Conservation (phyloP, 768 basidiomycete genomes). For the Tremella fuciformis region DNA sequence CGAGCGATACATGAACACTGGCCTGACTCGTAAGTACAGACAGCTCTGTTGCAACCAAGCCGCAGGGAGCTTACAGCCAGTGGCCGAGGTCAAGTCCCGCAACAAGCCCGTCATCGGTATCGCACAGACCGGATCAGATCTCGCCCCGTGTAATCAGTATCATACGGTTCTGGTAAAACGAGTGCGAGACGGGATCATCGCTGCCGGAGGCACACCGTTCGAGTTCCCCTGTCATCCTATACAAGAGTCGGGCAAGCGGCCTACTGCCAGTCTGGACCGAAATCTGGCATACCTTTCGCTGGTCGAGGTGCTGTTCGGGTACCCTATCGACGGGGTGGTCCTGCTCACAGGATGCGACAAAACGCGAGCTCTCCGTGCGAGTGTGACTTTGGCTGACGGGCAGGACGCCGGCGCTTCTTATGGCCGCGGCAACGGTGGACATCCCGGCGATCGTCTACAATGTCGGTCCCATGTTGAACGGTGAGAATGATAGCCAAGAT, state of each 20-base stretch:
- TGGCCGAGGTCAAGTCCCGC: conserved; percentile 19
- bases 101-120: conserved; percentile 47
- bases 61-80: neutral
- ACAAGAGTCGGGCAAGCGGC: conserved; percentile 49
- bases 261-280: conserved; percentile 48
- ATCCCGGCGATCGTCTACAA: conserved; percentile 50
- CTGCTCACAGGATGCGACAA: conserved; percentile 47
- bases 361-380: conserved; percentile 23
- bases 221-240: conserved; percentile 53
- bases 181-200: conserved; percentile 50
- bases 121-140: conserved; percentile 48
- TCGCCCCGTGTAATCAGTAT: conserved; percentile 49
- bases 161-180: conserved; percentile 47
- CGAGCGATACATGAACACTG: conserved; percentile 44
- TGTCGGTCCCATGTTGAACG: conserved; percentile 50
- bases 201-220: conserved; percentile 48
- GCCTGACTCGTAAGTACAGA: conserved; percentile 24
- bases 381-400: conserved; percentile 2
- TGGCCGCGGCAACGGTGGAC: conserved; percentile 49
- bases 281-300: conserved; percentile 48
- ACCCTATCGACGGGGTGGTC: conserved; percentile 51
- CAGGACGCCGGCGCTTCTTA: conserved; percentile 45
- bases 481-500: conserved; percentile 16
- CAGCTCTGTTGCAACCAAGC: neutral
- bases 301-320: conserved; percentile 49